Evolutionary conservation across 139 green algal genomes (phyloP).

Genomic region (Mesotaenium endlicherianum): DNA sequence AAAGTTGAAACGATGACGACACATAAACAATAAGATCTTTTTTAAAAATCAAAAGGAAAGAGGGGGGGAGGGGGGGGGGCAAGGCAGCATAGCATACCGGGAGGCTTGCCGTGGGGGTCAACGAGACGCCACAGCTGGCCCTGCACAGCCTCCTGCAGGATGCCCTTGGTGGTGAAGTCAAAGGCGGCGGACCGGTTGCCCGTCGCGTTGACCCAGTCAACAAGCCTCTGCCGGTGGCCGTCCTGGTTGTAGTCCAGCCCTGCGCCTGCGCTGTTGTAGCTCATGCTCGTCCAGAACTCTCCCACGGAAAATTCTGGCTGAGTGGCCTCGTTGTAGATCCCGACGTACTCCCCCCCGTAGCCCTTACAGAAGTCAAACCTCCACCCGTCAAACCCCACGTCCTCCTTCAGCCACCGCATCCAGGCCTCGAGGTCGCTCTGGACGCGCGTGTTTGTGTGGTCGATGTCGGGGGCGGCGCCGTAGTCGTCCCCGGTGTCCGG

Average conservation of each 20-base stretch:
- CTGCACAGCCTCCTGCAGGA: conserved; percentile 56
- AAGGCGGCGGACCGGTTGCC: conserved; percentile 51
- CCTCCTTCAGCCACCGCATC: conserved; percentile 66
- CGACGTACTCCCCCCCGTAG: conserved; percentile 38
- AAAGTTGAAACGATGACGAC: not conserved
- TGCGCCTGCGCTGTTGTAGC: conserved; percentile 6
- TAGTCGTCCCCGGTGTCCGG: conserved; percentile 67
- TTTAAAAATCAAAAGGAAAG: not conserved
- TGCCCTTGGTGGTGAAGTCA: conserved; percentile 67
- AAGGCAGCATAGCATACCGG: not conserved
- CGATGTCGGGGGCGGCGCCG: conserved; percentile 76
- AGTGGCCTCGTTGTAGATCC: conserved; percentile 58
- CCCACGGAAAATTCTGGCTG: conserved; percentile 65
- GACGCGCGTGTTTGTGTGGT: conserved; percentile 80
- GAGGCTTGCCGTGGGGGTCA: conserved; percentile 42
- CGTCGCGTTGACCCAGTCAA: conserved; percentile 57
- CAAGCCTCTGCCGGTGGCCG: conserved; percentile 55
- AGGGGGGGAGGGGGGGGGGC: not conserved
- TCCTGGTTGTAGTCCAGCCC: conserved; percentile 44
- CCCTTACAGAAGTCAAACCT: conserved; percentile 60
- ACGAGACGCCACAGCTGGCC: conserved; percentile 37
- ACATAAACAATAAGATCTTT: not conserved
- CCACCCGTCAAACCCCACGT: conserved; percentile 68
- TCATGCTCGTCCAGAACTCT: conserved; percentile 70
- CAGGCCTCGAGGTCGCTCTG: conserved; percentile 70